These are phyloP conservation scores for Amauroascus verrucosus DNA, from an alignment of 2,329 filamentous ascomycete species.

Conservation along the genomic window DNA sequence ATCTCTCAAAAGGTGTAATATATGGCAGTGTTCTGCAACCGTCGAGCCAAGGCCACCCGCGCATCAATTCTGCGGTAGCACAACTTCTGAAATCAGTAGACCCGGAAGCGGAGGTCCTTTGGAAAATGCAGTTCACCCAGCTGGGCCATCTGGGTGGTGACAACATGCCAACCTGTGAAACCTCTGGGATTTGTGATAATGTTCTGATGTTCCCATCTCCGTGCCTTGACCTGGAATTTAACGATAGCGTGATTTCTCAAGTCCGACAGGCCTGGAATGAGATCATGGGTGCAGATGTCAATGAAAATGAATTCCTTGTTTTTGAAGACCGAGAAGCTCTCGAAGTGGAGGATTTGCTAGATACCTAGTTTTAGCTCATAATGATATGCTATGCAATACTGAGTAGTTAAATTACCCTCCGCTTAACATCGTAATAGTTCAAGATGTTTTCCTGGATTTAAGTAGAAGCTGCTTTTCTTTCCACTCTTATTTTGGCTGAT, in stretches of 20 bases:
- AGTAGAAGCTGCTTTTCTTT: too few relatives aligned
- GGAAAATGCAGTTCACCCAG: constrained; percentile 46
- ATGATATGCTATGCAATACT: background rate
- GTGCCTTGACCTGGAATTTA: constrained; percentile 59
- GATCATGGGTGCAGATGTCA: constrained; percentile 45
- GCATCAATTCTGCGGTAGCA: constrained; percentile 32
- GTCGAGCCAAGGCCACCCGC: constrained; percentile 29
- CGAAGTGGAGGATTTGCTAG: constrained; percentile 39
- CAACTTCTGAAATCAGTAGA: constrained; percentile 35
- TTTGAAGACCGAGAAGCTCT: constrained; percentile 64
- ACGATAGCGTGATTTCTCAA: constrained; percentile 56
- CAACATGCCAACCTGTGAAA: constrained; percentile 11
- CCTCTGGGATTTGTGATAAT: constrained; percentile 30
- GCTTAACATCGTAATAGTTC: too few relatives aligned
- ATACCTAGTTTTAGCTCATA: background rate
- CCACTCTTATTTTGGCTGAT: too few relatives aligned
- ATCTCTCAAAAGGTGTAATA: constrained; percentile 39
- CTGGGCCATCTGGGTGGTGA: constrained; percentile 21
- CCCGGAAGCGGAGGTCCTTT: constrained; percentile 36
- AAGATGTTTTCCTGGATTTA: too few relatives aligned
- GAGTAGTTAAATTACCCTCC: too few relatives aligned
- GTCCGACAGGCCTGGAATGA: constrained; percentile 62
- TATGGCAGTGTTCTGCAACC: constrained; percentile 43
- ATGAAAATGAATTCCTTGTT: constrained; percentile 55
- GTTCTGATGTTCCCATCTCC: constrained; percentile 50